Evolutionary conservation across 169 alveolate species (phyloP).

Genomic region (Cryptosporidium andersoni): DNA sequence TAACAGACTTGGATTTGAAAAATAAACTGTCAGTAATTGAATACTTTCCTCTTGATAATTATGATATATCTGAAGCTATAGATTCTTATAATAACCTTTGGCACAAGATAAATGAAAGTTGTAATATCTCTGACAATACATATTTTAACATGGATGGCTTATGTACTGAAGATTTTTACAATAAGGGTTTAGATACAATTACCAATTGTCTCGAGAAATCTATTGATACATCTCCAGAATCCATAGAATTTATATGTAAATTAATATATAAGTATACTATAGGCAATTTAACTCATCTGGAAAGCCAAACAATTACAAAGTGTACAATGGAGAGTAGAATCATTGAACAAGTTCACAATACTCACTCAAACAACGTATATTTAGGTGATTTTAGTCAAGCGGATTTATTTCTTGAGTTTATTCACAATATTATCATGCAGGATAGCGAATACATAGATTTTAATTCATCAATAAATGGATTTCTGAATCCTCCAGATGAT

Average conservation of each 20-base stretch:
- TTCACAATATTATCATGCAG: constrained; percentile 34
- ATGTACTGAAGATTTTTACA: constrained; percentile 32
- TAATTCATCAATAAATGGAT: constrained; percentile 24
- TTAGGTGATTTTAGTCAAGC: constrained; percentile 10
- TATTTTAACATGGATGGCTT: constrained; percentile 29
- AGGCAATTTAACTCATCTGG: not conserved
- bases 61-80: constrained; percentile 16
- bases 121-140: constrained; percentile 9
- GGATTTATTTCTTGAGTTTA: constrained; percentile 8
- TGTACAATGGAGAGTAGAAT: not conserved
- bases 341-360: not conserved
- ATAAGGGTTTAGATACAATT: constrained; percentile 14
- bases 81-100: constrained; percentile 33
- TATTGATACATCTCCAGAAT: constrained; percentile 36
- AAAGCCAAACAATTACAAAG: not conserved
- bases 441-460: constrained; percentile 32
- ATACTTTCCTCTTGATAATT: constrained; percentile 23
- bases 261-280: constrained; percentile 8
- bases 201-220: constrained; percentile 19
- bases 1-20: not conserved
- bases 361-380: not conserved
- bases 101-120: constrained; percentile 12
- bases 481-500: constrained; percentile 63
- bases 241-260: constrained; percentile 15
- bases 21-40: constrained; percentile 13